Evolutionary conservation across 139 green algal genomes (phyloP).

Genomic region (Chlorella sp.): DNA sequence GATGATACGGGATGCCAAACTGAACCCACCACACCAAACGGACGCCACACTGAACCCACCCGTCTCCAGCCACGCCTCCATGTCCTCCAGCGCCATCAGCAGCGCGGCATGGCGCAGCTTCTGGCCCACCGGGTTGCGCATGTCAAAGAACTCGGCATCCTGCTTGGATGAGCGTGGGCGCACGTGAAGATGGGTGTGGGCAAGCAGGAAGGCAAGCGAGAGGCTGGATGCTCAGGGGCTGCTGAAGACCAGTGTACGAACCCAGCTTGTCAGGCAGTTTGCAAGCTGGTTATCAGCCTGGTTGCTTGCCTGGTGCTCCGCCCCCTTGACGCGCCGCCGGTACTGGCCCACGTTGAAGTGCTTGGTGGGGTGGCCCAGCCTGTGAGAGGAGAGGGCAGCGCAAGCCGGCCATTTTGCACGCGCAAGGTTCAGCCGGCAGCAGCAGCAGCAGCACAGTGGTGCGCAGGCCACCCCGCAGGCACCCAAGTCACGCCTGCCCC

Average conservation of each 20-base stretch:
- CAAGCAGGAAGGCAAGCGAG: too few species aligned
- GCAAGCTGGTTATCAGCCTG: too few species aligned
- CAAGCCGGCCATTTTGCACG: too few species aligned
- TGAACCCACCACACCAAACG: not conserved
- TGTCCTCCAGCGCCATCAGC: constrained; percentile 84
- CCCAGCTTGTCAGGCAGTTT: too few species aligned
- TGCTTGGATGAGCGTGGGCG: constrained; percentile 42
- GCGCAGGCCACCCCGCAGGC: too few species aligned
- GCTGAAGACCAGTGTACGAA: too few species aligned
- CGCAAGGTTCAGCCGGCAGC: too few species aligned
- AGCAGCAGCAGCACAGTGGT: not conserved
- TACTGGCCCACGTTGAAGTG: constrained; percentile 98
- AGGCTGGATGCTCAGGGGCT: too few species aligned
- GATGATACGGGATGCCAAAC: too few species aligned
- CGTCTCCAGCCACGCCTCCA: constrained; percentile 79
- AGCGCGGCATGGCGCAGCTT: constrained; percentile 78
- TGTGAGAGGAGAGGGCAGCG: constrained; percentile 25
- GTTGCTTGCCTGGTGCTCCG: not conserved
- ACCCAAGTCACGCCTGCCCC: too few species aligned
- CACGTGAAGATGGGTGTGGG: not conserved
- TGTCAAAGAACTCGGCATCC: constrained; percentile 90
- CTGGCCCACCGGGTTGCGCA: constrained; percentile 76
- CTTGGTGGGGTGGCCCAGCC: constrained; percentile 89
- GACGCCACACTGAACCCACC: not conserved
- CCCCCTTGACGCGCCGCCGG: constrained; percentile 52